Evolutionary conservation across 768 basidiomycete species (phyloP).

Genomic region (Tulasnella sp.): DNA sequence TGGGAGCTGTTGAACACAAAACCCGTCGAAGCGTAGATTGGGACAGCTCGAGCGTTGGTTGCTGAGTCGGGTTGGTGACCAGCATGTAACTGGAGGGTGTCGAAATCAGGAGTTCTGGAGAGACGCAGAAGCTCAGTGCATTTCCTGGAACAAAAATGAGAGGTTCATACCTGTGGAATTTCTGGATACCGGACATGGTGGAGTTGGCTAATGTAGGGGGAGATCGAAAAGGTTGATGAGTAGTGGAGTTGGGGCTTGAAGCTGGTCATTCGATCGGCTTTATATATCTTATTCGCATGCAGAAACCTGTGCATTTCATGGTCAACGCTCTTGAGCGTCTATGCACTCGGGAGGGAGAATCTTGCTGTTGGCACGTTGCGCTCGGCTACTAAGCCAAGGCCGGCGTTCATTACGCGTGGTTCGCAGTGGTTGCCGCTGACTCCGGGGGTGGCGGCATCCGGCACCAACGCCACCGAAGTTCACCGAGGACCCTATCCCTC

Average conservation of each 20-base stretch:
- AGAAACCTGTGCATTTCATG: neutral
- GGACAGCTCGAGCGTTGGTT: constrained; percentile 56
- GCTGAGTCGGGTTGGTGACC: constrained; percentile 51
- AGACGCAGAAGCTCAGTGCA: neutral
- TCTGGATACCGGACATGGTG: neutral
- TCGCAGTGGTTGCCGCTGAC: neutral
- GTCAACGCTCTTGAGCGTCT: neutral
- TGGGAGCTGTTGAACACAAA: constrained; percentile 69
- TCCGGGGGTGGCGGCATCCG: neutral
- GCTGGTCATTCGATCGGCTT: neutral
- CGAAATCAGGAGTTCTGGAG: constrained; percentile 58
- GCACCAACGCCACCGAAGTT: neutral
- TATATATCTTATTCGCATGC: neutral
- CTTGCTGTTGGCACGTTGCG: neutral
- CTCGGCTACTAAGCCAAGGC: neutral
- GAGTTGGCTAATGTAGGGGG: neutral
- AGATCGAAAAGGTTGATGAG: neutral
- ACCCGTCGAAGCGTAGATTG: constrained; percentile 70
- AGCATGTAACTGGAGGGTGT: constrained; percentile 75
- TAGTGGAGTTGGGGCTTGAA: neutral
- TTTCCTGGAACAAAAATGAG: neutral
- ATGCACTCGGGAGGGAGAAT: neutral
- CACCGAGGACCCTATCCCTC: neutral
- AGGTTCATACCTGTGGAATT: neutral
- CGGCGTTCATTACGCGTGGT: neutral